Base-by-base conservation (phyloP, 1,284 basidiomycete species). In the Cryptococcus sp. region DNA sequence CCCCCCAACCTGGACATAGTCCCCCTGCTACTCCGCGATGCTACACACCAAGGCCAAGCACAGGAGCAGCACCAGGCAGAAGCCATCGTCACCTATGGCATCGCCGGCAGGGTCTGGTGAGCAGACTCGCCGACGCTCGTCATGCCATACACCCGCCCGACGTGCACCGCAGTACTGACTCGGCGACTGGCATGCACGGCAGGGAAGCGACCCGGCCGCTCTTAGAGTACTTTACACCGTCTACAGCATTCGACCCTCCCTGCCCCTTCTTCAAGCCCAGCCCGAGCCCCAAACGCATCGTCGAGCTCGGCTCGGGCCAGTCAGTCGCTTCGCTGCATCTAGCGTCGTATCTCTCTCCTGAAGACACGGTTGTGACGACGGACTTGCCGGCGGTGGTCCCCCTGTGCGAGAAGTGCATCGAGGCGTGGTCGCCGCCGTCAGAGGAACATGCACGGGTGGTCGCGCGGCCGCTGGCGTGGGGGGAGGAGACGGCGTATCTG, bases 301-400 rank as follows among this genome's bases (percentile, higher is more conserved):
- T 77, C 13, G 75, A 77, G 57, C 67, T 77, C 1, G 75, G 74
- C 0, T 73, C 72, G 0, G 75, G 75, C 2, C 75, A 77, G 59
- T 70, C 70, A 0, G 61, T 74, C 8, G 71, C 72, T 3, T 67
- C 68, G 0, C 55, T 77, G 18, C 70, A 74, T 49, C 64, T 77
- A 15, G 68, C 72, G 0, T 48, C 53, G 1, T 53, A 64, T 20
- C 67, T 77, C 3, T 21, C 45, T 0, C 15, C 46, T 1, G 15
- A 56, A 7, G 70, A 71, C 57, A 53, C 59, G 8, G 53, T 77
- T 9, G 60, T 72, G 12, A 55, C 74, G 40, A 75, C 73, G 11
- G 75, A 77, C 53, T 57, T 77, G 20, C 70, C 69, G 0, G 63
- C 71, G 20, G 76, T 77, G 40, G 56, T 77, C 2, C 68, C 72